Evolutionary conservation across 2,329 filamentous ascomycete species (phyloP), one percentile per base, ranked within the genome.

Genomic region (Beauveria caledonica): DNA sequence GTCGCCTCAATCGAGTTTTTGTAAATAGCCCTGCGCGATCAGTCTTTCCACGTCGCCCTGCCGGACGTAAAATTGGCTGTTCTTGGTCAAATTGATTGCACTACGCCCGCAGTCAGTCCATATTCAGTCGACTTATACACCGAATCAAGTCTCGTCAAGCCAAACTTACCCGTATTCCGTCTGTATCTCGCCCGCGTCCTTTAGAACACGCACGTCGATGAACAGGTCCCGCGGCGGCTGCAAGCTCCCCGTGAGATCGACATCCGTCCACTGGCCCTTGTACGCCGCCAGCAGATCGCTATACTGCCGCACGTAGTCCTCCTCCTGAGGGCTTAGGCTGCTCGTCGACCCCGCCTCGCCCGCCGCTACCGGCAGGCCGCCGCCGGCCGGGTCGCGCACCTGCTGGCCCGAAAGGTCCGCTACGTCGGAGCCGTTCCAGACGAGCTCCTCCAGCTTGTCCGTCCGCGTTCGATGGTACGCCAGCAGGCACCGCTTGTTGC

Each of bases 191-290:
- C 95, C 94, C 1, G 93, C 94, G 77, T 99, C 94, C 72, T 94
- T 97, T 64, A 99, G 76, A 53, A 99, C 94, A 51, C 94, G 82
- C 40, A 99, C 94, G 73, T 99, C 94, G 68, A 99, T 96, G 73
- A 97, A 99, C 58, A 99, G 77, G 74, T 99, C 94, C 67, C 86
- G 85, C n/a, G 94, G 94, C 25, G 94, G 94, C 70, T 96, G 92
- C 70, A 99, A 78, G 69, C 89, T 94, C 36, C 94, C 94, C 3
- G 94, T 97, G 59, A 99, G 78, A 74, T 99, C 94, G 66, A 99
- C 89, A 71, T 99, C 94, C 21, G 93, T 97, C 93, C 93, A 99
- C 69, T 96, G 92, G 1, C 94, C 94, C 73, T 99, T 99, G 75
- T 95, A 97, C 2, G 92, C 90, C n/a, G 93, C 91, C 60, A 99